Evolutionary conservation across 179 eudicot species (phyloP).

Genomic region (Sideroxylon spinosum): DNA sequence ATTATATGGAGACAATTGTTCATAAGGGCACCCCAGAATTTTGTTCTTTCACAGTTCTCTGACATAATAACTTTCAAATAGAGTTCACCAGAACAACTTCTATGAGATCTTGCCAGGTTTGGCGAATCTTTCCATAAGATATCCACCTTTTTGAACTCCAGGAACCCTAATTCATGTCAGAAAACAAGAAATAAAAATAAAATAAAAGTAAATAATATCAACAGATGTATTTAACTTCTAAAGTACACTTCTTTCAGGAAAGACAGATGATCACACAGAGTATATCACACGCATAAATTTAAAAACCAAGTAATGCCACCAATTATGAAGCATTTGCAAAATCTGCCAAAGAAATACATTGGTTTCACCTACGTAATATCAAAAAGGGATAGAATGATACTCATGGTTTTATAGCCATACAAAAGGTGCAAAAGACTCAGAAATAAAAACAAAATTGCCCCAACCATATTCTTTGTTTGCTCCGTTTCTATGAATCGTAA

Average conservation of each 20-base stretch:
- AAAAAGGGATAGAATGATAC: not conserved
- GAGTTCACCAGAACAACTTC: constrained; percentile 50
- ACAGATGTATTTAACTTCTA: not conserved
- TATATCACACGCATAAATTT: not conserved
- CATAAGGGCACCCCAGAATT: constrained; percentile 56
- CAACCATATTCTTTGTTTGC: not conserved
- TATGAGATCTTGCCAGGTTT: constrained; percentile 27
- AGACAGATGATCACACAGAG: not conserved
- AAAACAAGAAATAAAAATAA: constrained; percentile 13
- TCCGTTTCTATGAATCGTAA: too few relatives aligned
- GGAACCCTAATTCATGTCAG: constrained; percentile 46
- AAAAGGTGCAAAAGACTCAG: not conserved
- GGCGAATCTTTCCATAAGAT: constrained; percentile 73
- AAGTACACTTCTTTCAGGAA: not conserved
- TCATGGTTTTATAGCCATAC: too few relatives aligned
- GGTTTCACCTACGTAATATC: not conserved
- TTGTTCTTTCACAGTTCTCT: constrained; percentile 35
- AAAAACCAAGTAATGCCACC: not conserved
- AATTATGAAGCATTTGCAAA: constrained; percentile 3
- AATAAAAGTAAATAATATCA: constrained; percentile 3
- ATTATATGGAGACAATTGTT: constrained; percentile 66
- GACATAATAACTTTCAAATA: constrained; percentile 60
- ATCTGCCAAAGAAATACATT: not conserved
- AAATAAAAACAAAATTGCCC: not conserved
- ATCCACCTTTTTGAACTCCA: constrained; percentile 75